A percentile compares a stretch with the other conserved stretches of the same genome.
Conservation (phyloP, 495 filamentous ascomycete genomes). For the Hyphodiscus hymeniophilus region DNA sequence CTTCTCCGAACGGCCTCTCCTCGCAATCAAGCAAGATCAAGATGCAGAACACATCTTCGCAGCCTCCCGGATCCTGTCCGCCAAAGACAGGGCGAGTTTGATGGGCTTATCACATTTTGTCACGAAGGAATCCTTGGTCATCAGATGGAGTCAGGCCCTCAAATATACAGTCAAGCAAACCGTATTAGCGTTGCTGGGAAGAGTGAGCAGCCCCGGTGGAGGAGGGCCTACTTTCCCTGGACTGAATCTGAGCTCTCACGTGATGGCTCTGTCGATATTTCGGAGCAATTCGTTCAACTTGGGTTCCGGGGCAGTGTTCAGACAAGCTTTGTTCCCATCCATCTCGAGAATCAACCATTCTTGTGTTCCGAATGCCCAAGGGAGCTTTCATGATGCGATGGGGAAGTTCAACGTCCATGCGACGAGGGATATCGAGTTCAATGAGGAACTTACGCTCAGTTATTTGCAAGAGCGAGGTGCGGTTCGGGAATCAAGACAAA, state of each 20-base stretch:
- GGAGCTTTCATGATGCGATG: slow-evolving; percentile 7
- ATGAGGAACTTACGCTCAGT: slow-evolving; percentile 76
- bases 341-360: slow-evolving; percentile 16
- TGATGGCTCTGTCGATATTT: slow-evolving; percentile 5
- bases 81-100: background rate
- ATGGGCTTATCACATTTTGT: background rate
- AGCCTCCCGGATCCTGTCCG: slow-evolving; percentile 2
- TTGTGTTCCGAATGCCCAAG: slow-evolving; percentile 15
- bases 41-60: slow-evolving; percentile 7
- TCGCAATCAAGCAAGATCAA: slow-evolving; percentile 6
- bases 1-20: slow-evolving; percentile 13
- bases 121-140: background rate
- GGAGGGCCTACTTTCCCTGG: background rate
- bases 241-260: background rate
- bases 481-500: background rate
- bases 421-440: slow-evolving; percentile 52
- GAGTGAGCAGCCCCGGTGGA: background rate
- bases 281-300: slow-evolving; percentile 13
- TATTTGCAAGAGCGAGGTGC: slow-evolving; percentile 35
- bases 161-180: slow-evolving; percentile 1
- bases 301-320: background rate
- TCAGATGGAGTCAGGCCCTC: slow-evolving; percentile 7
- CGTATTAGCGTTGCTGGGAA: background rate
- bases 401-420: slow-evolving; percentile 32
- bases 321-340: slow-evolving; percentile 8